Percentiles rank a stretch among this genome's conserved stretches.
Conservation (phyloP, 1,139 yeast genomes). For the Suzukiozyma palmioleophila region DNA sequence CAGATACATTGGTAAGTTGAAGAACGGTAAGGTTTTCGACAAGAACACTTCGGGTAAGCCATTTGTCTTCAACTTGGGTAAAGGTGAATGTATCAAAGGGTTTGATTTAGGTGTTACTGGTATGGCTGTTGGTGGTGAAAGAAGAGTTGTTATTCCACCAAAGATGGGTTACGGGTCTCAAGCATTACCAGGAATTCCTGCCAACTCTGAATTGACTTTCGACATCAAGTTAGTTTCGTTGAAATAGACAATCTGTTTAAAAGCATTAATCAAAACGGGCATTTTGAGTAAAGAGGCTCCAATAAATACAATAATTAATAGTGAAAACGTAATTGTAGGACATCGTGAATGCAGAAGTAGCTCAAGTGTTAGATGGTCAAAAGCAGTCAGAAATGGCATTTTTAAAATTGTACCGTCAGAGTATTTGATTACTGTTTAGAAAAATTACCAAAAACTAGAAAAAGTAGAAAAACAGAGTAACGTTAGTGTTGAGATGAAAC, state of each 20-base stretch:
- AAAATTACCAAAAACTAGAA: too few relatives aligned
- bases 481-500: too few relatives aligned
- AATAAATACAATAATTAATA: too few relatives aligned
- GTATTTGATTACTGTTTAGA: too few relatives aligned
- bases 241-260: conserved; percentile 46
- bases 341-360: too few relatives aligned
- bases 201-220: conserved; percentile 91
- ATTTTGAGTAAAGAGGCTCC: too few relatives aligned
- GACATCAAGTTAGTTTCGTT: conserved; percentile 91
- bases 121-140: conserved; percentile 98
- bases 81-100: conserved; percentile 98
- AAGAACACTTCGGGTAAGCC: conserved; percentile 98
- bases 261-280: neutral
- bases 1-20: conserved; percentile 95
- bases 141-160: conserved; percentile 95
- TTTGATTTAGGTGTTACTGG: conserved; percentile 99
- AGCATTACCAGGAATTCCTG: conserved; percentile 94
- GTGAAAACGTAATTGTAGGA: too few relatives aligned
- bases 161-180: conserved; percentile 95
- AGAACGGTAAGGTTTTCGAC: conserved; percentile 94
- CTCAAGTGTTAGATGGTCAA: too few relatives aligned
- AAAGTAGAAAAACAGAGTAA: too few relatives aligned
- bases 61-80: conserved; percentile 83
- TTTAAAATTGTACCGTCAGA: too few relatives aligned
- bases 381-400: too few relatives aligned